These are phyloP conservation scores for Asterochloris sp. DNA, from an alignment of 139 green algal genomes.

Conservation along the genomic window DNA sequence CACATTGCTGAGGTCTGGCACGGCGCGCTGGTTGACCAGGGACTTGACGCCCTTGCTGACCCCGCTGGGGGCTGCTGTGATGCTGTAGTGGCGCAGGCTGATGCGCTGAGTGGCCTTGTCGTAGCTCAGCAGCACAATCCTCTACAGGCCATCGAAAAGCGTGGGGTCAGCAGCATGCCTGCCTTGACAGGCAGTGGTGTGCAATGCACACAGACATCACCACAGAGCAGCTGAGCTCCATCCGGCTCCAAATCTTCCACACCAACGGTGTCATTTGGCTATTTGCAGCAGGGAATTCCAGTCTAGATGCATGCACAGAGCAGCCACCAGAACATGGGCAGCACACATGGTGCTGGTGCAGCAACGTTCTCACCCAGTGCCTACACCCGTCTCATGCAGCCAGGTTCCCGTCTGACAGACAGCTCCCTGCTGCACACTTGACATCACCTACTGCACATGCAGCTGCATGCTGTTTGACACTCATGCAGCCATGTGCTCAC, in stretches of 20 bases:
- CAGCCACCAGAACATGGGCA: too few relatives aligned
- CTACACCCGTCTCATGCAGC: too few relatives aligned
- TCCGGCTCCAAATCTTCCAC: background rate
- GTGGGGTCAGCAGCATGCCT: background rate
- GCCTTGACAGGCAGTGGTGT: too few relatives aligned
- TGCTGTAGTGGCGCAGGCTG: constrained; percentile 86
- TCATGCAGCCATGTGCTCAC: constrained; percentile 12
- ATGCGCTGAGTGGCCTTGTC: constrained; percentile 54
- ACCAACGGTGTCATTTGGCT: too few relatives aligned
- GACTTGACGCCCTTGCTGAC: constrained; percentile 75
- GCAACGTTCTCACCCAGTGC: too few relatives aligned
- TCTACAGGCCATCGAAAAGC: constrained; percentile 31
- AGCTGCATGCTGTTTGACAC: too few relatives aligned
- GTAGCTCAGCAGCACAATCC: constrained; percentile 81
- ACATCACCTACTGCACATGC: too few relatives aligned
- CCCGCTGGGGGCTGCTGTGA: constrained; percentile 62
- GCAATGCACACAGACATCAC: background rate
- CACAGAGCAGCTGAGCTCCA: background rate
- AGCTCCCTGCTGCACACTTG: too few relatives aligned
- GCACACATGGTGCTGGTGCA: too few relatives aligned
- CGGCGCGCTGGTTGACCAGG: constrained; percentile 56
- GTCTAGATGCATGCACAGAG: too few relatives aligned
- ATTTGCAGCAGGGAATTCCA: too few relatives aligned
- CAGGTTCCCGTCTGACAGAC: too few relatives aligned
- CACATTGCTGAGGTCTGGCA: constrained; percentile 75